These are phyloP conservation scores for Chenopodium formosanum DNA, from an alignment of 148 eudicot genomes.

Conservation along the genomic window DNA sequence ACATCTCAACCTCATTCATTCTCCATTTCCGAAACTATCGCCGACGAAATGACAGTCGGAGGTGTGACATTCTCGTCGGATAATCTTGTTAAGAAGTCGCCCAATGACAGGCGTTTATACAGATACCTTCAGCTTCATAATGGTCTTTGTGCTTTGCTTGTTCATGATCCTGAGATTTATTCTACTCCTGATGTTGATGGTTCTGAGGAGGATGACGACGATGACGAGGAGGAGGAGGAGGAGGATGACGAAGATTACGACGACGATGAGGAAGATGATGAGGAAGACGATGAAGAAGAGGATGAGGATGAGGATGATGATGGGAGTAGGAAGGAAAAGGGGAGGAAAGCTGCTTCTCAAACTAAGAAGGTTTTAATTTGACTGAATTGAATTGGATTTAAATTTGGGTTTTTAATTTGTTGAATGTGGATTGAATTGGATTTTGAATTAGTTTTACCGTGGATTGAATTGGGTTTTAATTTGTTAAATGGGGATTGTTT, in stretches of 20 bases:
- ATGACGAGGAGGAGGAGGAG: conserved; percentile 31
- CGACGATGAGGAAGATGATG: conserved; percentile 32
- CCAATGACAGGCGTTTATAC: conserved; percentile 66
- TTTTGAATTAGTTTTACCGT: background rate
- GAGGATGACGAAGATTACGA: conserved; percentile 25
- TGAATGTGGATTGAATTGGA: background rate
- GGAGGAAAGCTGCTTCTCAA: conserved; percentile 43
- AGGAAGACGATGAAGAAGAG: conserved; percentile 33
- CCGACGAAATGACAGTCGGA: conserved; percentile 37
- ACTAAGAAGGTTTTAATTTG: conserved; percentile 61
- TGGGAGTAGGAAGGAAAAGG: conserved; percentile 12
- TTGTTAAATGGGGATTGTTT: background rate
- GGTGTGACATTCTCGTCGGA: conserved; percentile 56
- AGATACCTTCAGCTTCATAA: conserved; percentile 68
- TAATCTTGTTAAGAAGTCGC: conserved; percentile 62
- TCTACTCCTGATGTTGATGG: conserved; percentile 1
- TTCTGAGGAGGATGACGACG: conserved; percentile 23
- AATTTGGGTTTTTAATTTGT: background rate
- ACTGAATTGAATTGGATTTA: background rate
- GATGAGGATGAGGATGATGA: conserved; percentile 27
- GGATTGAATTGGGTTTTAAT: background rate
- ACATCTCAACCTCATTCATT: no score
- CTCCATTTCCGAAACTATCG: no score
- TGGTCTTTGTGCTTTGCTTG: conserved; percentile 79
- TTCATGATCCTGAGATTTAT: conserved; percentile 86